Base-by-base conservation (phyloP, 805 yeast species). In the Lipomyces mesembrius region DNA sequence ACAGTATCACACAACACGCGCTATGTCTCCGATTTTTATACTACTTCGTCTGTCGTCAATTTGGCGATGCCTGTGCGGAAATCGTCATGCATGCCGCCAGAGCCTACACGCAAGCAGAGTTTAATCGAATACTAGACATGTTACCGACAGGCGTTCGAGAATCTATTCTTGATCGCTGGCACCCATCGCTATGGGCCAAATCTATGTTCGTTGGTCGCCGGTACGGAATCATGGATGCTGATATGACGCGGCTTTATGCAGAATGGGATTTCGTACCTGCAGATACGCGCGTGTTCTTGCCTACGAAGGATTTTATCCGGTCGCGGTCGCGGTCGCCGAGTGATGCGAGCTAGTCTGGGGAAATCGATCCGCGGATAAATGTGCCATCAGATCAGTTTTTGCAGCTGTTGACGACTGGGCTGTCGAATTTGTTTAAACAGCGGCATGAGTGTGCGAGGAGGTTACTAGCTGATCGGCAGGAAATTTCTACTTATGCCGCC, bases 101-200 rank as follows among this genome's bases (percentile, higher is more conserved):
- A 20, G 59, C 64, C 22, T 57, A 32, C 29, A 66, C 66, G 17
- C 25, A 46, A 17, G 60, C 60, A 11, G 60, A 43, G n/a, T 62
- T 65, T 27, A 46, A 57, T n/a, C 20, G 37, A 7, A 46, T 58
- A 9, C 49, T 65, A 9, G 63, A 49, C 7, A 22, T 9, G 20
- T 8, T 65, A 20, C 17, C 60, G 11, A 14, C 35, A 2, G 56
- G 56, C 27, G 60, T 62, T 53, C 64, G 59, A 2, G 69, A 59
- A 12, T 60, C 53, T 62, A 34, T 66, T 2, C 56, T 60, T 22
- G 29, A 49, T 9, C 9, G 51, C n/a, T 63, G 56, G 32, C 67
- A 66, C 51, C 63, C 69, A 9, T 6, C 51, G 17, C 20, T 39
- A 8, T 66, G 69, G 69, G 66, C 69, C 4, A 63, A 66, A 29